phyloP scores from a whole-genome alignment of 768 basidiomycete species.

The Coprinopsis strossmayeri region DNA sequence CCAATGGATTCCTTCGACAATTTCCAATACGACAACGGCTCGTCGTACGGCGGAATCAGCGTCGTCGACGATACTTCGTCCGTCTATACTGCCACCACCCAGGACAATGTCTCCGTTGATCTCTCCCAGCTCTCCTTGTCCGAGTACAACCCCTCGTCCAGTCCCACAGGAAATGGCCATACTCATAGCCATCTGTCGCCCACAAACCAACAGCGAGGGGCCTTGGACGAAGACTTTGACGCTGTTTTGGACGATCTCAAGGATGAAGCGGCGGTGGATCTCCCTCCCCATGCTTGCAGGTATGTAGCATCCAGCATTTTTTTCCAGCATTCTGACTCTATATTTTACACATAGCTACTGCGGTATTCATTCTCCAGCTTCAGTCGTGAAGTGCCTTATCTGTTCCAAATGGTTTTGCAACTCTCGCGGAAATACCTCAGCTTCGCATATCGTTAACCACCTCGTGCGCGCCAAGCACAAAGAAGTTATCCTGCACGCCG shows the following conservation, averaged over 20 bases:
- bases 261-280: conserved; percentile 69
- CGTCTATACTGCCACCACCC: conserved; percentile 69
- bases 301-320: conserved; percentile 27
- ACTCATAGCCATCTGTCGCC: conserved; percentile 21
- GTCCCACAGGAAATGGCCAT: conserved; percentile 30
- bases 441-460: conserved; percentile 98
- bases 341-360: conserved; percentile 65
- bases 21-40: conserved; percentile 64
- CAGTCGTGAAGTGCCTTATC: conserved; percentile 91
- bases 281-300: conserved; percentile 96
- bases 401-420: conserved; percentile 99
- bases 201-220: conserved; percentile 22
- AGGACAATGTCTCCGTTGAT: conserved; percentile 53
- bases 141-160: conserved; percentile 46
- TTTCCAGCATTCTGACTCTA: conserved; percentile 9
- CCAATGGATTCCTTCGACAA: conserved; percentile 81
- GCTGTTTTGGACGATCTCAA: conserved; percentile 85
- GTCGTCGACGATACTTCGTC: conserved; percentile 78
- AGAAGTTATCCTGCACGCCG: conserved; percentile 94
- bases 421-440: conserved; percentile 94
- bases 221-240: conserved; percentile 81
- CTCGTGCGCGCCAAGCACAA: conserved; percentile 99
- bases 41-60: conserved; percentile 70
- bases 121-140: conserved; percentile 60
- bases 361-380: conserved; percentile 95